Percentiles rank a stretch among this genome's conserved stretches.
These are phyloP conservation scores for Termitomyces sp. DNA, from an alignment of 768 basidiomycete species.

Conservation along the genomic window DNA sequence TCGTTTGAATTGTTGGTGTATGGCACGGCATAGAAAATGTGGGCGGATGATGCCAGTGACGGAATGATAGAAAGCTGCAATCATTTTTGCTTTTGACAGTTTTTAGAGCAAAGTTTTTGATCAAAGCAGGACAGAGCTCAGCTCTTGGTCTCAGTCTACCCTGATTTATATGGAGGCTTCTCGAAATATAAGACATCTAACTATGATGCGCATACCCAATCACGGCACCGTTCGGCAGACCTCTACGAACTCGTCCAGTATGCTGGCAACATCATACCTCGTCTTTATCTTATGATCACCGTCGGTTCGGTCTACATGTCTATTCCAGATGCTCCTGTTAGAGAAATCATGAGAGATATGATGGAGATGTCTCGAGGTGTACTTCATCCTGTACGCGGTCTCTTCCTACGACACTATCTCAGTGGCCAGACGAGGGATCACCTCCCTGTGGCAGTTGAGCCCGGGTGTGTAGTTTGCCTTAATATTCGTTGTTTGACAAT, in stretches of 20 bases:
- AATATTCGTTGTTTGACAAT: not conserved
- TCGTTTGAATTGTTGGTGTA: no score
- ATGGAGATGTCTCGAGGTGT: constrained; percentile 99
- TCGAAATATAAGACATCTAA: no score
- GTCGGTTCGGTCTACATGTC: no score
- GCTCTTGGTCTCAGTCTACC: no score
- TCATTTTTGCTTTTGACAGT: no score
- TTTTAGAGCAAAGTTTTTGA: no score
- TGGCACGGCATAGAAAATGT: no score
- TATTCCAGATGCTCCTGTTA: constrained; percentile 91
- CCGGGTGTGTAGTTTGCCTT: constrained; percentile 52
- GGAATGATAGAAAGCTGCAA: no score
- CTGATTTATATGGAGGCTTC: no score
- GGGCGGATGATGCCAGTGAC: no score
- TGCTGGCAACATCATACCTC: constrained; percentile 92
- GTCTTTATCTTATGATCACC: no score
- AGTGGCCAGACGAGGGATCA: constrained; percentile 96
- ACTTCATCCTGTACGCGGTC: constrained; percentile 91
- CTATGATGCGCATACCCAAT: constrained; percentile 29
- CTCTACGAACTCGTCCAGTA: constrained; percentile 99
- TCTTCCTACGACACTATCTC: constrained; percentile 94
- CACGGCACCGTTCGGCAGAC: constrained; percentile 94
- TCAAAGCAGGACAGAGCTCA: no score
- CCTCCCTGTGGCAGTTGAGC: constrained; percentile 79
- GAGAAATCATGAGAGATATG: constrained; percentile 99